phyloP scores from a whole-genome alignment of 192 early-diverging fungal species.

The Rhizoclosmatium sp. region DNA sequence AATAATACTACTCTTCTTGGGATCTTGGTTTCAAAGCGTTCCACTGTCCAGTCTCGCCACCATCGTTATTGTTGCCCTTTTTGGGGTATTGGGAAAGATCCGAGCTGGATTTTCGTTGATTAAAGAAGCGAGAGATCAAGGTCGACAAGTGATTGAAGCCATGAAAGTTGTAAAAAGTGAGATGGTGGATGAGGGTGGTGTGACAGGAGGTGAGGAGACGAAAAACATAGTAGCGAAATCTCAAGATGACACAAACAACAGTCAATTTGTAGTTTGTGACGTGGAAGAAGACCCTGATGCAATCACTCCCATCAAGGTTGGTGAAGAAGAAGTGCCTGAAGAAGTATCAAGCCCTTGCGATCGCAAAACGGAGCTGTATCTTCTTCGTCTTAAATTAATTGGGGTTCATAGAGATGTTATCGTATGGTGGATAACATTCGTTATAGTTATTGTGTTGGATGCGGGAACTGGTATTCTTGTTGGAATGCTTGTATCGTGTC shows the following conservation, averaged over 20 bases:
- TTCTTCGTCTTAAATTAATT: slow-evolving; percentile 5
- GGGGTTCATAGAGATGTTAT: slow-evolving; percentile 6
- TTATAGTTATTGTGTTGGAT: slow-evolving; percentile 26
- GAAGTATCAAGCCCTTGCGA: background rate
- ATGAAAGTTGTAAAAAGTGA: slow-evolving; percentile 14
- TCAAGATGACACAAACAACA: background rate
- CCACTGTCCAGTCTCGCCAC: background rate
- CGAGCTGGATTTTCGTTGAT: background rate
- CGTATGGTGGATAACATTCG: slow-evolving; percentile 30
- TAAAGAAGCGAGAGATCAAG: slow-evolving; percentile 3
- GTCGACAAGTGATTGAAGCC: background rate
- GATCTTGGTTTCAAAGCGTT: slow-evolving; percentile 14
- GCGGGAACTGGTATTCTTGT: slow-evolving; percentile 29
- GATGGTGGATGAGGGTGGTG: background rate
- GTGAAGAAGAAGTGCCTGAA: background rate
- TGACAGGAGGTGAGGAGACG: background rate
- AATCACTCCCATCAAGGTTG: background rate
- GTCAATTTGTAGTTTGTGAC: slow-evolving; percentile 17
- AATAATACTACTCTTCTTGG: background rate
- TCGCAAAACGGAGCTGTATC: slow-evolving; percentile 3
- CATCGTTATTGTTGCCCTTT: slow-evolving; percentile 12
- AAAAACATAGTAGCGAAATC: background rate
- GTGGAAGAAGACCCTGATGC: background rate
- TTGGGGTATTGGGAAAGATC: background rate
- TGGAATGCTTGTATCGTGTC: slow-evolving; percentile 19